Evolutionary conservation across 2,329 filamentous ascomycete species (phyloP).

Genomic region (Ophiostoma ulmi): DNA sequence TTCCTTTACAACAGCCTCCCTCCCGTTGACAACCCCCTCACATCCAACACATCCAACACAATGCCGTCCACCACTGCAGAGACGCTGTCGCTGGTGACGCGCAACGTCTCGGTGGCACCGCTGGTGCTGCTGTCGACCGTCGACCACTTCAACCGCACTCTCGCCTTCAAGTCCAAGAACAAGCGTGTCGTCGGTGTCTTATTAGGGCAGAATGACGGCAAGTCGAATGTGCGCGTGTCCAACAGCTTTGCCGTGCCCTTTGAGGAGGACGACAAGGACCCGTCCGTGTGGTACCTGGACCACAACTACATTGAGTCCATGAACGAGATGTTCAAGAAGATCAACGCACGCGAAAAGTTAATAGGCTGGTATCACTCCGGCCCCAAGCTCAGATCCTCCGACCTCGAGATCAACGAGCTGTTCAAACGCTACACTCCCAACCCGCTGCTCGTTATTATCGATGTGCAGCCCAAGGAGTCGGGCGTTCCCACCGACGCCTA

Average conservation of each 20-base stretch:
- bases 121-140: constrained; percentile 95
- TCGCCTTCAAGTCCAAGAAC: constrained; percentile 76
- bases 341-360: constrained; percentile 97
- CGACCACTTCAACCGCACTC: constrained; percentile 95
- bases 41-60: constrained; percentile 29
- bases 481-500: constrained; percentile 98
- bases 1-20: neutral
- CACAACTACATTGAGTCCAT: constrained; percentile 99
- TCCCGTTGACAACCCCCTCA: constrained; percentile 15
- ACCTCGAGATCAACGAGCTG: constrained; percentile 98
- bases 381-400: constrained; percentile 90
- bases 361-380: constrained; percentile 99
- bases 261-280: constrained; percentile 97
- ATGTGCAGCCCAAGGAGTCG: constrained; percentile 96
- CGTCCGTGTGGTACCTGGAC: constrained; percentile 97
- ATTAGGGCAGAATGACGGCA: constrained; percentile 91
- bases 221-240: constrained; percentile 82
- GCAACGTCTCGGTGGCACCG: constrained; percentile 93
- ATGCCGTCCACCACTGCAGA: constrained; percentile 98
- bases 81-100: constrained; percentile 87
- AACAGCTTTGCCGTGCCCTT: constrained; percentile 99
- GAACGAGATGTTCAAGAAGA: constrained; percentile 99
- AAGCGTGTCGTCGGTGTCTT: constrained; percentile 90
- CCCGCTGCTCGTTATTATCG: constrained; percentile 92
- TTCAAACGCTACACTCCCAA: constrained; percentile 99